These are phyloP conservation scores for Fusarium tanahbumbuense DNA, from an alignment of 2,329 filamentous ascomycete species.

Conservation along the genomic window DNA sequence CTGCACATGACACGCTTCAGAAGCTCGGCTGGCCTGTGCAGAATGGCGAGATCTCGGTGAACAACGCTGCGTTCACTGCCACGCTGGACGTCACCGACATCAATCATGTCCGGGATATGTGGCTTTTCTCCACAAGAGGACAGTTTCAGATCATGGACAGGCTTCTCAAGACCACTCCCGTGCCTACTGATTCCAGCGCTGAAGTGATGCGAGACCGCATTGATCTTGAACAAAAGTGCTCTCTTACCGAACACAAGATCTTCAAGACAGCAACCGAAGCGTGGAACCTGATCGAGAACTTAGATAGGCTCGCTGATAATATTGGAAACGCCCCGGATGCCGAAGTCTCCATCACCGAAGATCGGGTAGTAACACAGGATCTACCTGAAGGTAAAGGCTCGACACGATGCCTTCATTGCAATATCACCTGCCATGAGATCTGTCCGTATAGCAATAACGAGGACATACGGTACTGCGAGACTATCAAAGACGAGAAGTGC, in stretches of 20 bases:
- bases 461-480: background rate
- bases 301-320: background rate
- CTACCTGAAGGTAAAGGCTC: background rate
- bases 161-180: background rate
- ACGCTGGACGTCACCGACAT: background rate
- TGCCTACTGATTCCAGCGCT: background rate
- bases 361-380: background rate
- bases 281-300: background rate
- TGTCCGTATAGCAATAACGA: background rate
- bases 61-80: background rate
- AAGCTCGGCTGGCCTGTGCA: background rate
- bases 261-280: background rate
- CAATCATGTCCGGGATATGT: background rate
- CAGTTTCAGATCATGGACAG: background rate
- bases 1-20: background rate
- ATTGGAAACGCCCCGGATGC: background rate
- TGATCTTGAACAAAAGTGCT: background rate
- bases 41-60: slow-evolving; percentile 2
- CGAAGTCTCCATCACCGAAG: background rate
- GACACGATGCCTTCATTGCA: background rate
- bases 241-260: background rate
- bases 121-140: background rate
- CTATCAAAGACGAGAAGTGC: background rate
- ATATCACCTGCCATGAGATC: slow-evolving; percentile 1
- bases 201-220: background rate